Evolutionary conservation across 345 rosid genomes (phyloP), one percentile per base, ranked within the genome.

Genomic region (Rubroshorea leprosula): DNA sequence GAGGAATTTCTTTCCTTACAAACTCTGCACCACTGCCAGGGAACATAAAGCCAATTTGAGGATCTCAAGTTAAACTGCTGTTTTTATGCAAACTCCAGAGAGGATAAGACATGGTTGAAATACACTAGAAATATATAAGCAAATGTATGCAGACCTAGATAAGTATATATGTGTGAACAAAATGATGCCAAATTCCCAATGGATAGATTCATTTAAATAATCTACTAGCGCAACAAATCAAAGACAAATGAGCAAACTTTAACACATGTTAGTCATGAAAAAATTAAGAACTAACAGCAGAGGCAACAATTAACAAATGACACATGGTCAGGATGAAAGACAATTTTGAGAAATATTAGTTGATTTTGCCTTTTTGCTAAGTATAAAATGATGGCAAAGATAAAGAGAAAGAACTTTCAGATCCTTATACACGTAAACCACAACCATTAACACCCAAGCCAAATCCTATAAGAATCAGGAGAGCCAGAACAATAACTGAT

Each of bases 1-100:
- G 84, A 49, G 95, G 91, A 63, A 93, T 81, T 78, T 89, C 98
- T 79, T 85, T 92, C 71, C 95, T 82, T 15, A 75, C 62, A 79
- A 84, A 80, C 57, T 86, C 94, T 2, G 86, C 97, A 63, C 91
- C 96, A 66, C 99, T 89, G 80, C 67, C 56, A 61, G 50, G 16
- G 51, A 35, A 35, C n/a, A 22, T 66, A 15, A 68, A 62, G 35
- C 53, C 43, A 71, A 58, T 55, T 50, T 67, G 46, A 72, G 74
- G 60, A 54, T 49, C 51, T 50, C 58, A 62, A 39, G 17, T 29
- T n/a, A 56, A 53, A 44, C n/a, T 44, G 17, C 16, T 14, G n/a
- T 39, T 52, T 25, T 27, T 31, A 6, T 25, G 8, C 5, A 45
- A 39, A 23, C 23, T 22, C 52, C 17, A 20, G 16, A 58, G 39